These are phyloP conservation scores for Cudoniella acicularis DNA, from an alignment of 495 filamentous ascomycete genomes.

Conservation along the genomic window DNA sequence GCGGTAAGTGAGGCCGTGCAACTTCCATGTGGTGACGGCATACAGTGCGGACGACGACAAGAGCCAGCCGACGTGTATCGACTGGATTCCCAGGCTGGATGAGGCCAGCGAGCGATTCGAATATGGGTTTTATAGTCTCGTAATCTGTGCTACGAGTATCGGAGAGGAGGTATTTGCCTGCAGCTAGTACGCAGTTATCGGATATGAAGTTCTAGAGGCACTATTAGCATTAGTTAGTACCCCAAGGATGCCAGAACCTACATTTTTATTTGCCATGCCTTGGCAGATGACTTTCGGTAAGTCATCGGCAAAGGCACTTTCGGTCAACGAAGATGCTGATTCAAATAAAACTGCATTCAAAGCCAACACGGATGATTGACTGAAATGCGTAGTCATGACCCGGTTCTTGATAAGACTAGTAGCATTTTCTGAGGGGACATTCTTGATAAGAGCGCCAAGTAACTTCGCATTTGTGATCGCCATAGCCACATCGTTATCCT, in stretches of 20 bases:
- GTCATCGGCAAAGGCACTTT: slow-evolving; percentile 62
- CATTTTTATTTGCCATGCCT: slow-evolving; percentile 72
- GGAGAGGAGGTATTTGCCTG: slow-evolving; percentile 88
- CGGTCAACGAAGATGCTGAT: slow-evolving; percentile 61
- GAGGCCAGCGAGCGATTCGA: slow-evolving; percentile 68
- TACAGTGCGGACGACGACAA: slow-evolving; percentile 87
- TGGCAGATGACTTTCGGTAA: slow-evolving; percentile 72
- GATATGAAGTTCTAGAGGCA: slow-evolving; percentile 65
- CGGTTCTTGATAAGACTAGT: slow-evolving; percentile 73
- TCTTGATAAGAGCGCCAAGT: slow-evolving; percentile 83
- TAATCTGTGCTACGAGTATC: slow-evolving; percentile 53
- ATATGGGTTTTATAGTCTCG: slow-evolving; percentile 72
- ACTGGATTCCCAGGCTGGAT: slow-evolving; percentile 71
- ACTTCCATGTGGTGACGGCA: slow-evolving; percentile 71
- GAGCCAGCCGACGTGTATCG: slow-evolving; percentile 79
- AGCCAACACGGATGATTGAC: slow-evolving; percentile 64
- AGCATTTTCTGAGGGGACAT: slow-evolving; percentile 64
- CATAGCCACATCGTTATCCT: slow-evolving; percentile 70
- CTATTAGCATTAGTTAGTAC: slow-evolving; percentile 7
- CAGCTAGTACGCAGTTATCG: slow-evolving; percentile 86
- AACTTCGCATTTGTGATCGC: slow-evolving; percentile 84
- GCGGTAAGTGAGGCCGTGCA: slow-evolving; percentile 69
- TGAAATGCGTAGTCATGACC: slow-evolving; percentile 68
- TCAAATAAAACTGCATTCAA: slow-evolving; percentile 87
- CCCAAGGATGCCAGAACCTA: slow-evolving; percentile 31